A percentile compares a stretch with the other conserved stretches of the same genome.
Conservation (phyloP, 768 basidiomycete genomes). For the Stropharia rugosoannulata region DNA sequence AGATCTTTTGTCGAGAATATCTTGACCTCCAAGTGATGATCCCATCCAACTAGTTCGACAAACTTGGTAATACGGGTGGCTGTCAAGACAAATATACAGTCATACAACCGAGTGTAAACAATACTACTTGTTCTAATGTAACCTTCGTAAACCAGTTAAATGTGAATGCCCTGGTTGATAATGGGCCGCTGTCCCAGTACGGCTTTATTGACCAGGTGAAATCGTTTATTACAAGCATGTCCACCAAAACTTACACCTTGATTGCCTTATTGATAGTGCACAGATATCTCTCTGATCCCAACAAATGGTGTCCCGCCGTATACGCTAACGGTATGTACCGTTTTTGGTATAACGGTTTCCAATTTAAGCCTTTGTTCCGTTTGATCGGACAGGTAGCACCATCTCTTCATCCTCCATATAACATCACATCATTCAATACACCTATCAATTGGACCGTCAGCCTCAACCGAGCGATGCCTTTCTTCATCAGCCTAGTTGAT, state of each 20-base stretch:
- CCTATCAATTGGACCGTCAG: constrained; percentile 60
- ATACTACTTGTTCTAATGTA: constrained; percentile 48
- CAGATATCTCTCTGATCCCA: constrained; percentile 52
- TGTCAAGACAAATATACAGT: constrained; percentile 60
- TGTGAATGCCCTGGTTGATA: constrained; percentile 39
- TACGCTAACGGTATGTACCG: constrained; percentile 46
- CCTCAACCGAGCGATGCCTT: constrained; percentile 49
- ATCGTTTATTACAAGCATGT: background rate
- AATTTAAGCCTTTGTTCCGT: background rate
- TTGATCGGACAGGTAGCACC: constrained; percentile 48
- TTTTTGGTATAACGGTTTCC: background rate
- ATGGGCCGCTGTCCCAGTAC: constrained; percentile 54
- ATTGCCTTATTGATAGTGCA: constrained; percentile 40
- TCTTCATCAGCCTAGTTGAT: constrained; percentile 56
- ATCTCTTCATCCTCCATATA: constrained; percentile 59
- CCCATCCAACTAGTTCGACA: constrained; percentile 39
- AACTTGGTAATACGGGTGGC: constrained; percentile 56
- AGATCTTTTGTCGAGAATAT: background rate
- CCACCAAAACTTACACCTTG: background rate
- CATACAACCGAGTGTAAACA: constrained; percentile 37
- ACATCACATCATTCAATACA: constrained; percentile 44
- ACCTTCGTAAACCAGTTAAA: constrained; percentile 44
- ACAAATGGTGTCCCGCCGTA: constrained; percentile 61
- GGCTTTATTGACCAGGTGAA: constrained; percentile 58
- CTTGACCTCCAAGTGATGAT: background rate